These are phyloP conservation scores for Apiospora phragmitis DNA, from an alignment of 2,329 filamentous ascomycete genomes.

Conservation along the genomic window DNA sequence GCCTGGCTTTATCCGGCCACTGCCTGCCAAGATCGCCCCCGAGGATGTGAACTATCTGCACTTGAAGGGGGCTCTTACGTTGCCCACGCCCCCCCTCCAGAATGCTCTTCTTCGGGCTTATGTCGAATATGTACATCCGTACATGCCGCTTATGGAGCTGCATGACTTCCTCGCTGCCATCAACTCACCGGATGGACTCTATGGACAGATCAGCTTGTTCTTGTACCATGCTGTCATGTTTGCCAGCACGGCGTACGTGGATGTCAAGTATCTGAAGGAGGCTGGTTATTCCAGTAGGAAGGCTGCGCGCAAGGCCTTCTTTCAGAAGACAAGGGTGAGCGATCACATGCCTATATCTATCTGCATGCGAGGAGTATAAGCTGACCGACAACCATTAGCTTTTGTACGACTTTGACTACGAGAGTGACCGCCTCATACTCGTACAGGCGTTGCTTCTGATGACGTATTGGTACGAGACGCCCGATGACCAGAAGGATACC, in stretches of 20 bases:
- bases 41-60: conserved; percentile 84
- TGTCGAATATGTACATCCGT: conserved; percentile 88
- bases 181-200: conserved; percentile 65
- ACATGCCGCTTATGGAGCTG: conserved; percentile 84
- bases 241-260: conserved; percentile 83
- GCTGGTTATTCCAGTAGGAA: conserved; percentile 79
- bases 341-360: conserved; percentile 11
- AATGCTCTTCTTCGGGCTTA: conserved; percentile 82
- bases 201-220: conserved; percentile 76
- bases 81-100: conserved; percentile 70
- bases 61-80: conserved; percentile 78
- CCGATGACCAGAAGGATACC: conserved; percentile 95
- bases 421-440: conserved; percentile 82
- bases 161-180: conserved; percentile 61
- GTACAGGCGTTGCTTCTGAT: conserved; percentile 88
- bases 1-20: conserved; percentile 73
- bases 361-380: neutral
- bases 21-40: conserved; percentile 73
- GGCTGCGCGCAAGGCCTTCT: conserved; percentile 83
- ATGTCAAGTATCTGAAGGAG: conserved; percentile 72
- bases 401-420: conserved; percentile 94
- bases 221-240: conserved; percentile 97
- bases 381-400: conserved; percentile 58
- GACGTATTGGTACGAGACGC: conserved; percentile 98
- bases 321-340: conserved; percentile 81